Percentiles rank a stretch among this genome's conserved stretches.
Conservation (phyloP, 2,329 filamentous ascomycete genomes). For the Fusarium sp. region DNA sequence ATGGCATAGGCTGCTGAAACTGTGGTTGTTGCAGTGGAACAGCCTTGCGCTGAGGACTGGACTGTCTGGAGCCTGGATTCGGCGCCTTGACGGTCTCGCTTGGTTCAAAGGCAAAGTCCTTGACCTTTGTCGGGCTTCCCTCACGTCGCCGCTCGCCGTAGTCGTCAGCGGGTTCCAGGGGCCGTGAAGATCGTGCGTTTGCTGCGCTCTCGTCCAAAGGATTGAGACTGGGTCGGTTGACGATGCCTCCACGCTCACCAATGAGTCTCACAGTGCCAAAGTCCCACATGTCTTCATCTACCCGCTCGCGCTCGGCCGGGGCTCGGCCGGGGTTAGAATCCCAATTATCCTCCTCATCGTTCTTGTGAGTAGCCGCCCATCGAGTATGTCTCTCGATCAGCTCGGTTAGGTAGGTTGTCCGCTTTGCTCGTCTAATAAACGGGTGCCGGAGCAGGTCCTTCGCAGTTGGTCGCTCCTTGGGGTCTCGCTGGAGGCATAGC, state of each 20-base stretch:
- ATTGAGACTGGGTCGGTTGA: constrained; percentile 69
- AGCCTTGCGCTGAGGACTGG: constrained; percentile 71
- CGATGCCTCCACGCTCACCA: constrained; percentile 70
- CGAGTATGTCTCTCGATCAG: constrained; percentile 90
- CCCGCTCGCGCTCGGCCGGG: constrained; percentile 64
- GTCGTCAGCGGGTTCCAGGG: constrained; percentile 61
- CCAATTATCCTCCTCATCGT: constrained; percentile 71
- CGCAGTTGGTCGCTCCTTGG: constrained; percentile 87
- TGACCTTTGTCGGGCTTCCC: constrained; percentile 63
- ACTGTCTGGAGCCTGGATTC: constrained; percentile 63
- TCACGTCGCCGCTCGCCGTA: constrained; percentile 65
- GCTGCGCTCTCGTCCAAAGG: constrained; percentile 84
- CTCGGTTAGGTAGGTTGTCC: constrained; percentile 96
- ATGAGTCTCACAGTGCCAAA: constrained; percentile 94
- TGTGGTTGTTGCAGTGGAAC: constrained; percentile 49
- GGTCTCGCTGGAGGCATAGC: constrained; percentile 87
- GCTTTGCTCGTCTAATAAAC: constrained; percentile 91
- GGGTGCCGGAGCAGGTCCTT: constrained; percentile 89
- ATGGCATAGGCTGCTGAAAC: constrained; percentile 45
- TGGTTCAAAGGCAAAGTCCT: constrained; percentile 57
- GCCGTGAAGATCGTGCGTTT: constrained; percentile 75
- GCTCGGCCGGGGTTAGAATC: constrained; percentile 68
- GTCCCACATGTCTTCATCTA: constrained; percentile 94
- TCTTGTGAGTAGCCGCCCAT: constrained; percentile 86
- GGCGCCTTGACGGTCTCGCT: constrained; percentile 69